phyloP scores from a whole-genome alignment of 129 eudicot genomes.

The Artemisia tridentata region DNA sequence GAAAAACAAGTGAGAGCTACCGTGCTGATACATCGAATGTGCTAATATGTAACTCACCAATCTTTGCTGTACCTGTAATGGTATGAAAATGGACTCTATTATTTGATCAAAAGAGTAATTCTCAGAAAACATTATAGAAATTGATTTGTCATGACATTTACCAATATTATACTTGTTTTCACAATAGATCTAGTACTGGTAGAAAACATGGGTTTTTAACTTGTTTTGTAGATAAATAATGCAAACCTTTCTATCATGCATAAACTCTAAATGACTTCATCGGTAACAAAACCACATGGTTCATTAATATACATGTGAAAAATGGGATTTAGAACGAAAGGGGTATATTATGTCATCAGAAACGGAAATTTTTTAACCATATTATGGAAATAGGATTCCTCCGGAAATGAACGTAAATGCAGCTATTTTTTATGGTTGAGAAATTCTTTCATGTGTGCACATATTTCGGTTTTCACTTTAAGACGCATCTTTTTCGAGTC shows the following conservation, averaged over 20 bases:
- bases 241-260: not conserved
- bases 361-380: not conserved
- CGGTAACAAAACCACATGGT: not conserved
- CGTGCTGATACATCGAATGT: too few species aligned
- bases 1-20: too few species aligned
- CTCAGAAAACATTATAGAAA: too few species aligned
- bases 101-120: too few species aligned
- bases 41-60: too few species aligned
- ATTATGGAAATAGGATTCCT: not conserved
- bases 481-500: constrained; percentile 66
- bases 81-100: too few species aligned
- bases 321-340: not conserved
- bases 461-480: constrained; percentile 61
- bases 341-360: not conserved
- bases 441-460: constrained; percentile 57
- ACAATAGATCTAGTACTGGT: too few species aligned
- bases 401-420: not conserved
- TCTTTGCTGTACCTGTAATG: too few species aligned
- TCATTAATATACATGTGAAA: not conserved
- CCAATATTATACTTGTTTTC: too few species aligned
- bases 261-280: not conserved
- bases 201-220: too few species aligned
- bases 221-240: too few species aligned
- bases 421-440: constrained; percentile 47
- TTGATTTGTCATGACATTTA: too few species aligned